Percentiles rank a stretch among this genome's conserved stretches.
Evolutionary conservation across 2,329 filamentous ascomycete species (phyloP).

Genomic region (Pleurostoma richardsiae): DNA sequence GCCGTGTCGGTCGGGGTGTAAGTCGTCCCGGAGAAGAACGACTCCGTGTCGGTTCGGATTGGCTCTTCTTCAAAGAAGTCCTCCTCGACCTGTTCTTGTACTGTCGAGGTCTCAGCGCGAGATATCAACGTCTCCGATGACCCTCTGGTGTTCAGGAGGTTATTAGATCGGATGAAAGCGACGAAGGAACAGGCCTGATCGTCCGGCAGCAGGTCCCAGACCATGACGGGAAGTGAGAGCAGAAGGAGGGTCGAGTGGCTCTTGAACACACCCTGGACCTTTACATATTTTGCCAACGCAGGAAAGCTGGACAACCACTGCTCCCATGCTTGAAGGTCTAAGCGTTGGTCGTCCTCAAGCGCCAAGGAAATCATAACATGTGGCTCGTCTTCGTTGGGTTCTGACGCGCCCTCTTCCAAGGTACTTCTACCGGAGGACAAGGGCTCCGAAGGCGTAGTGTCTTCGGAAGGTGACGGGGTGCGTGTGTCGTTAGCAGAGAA

Average conservation of each 20-base stretch:
- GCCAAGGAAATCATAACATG: conserved; percentile 59
- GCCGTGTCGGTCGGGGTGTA: conserved; percentile 7
- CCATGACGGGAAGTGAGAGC: conserved; percentile 52
- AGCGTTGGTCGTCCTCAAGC: conserved; percentile 49
- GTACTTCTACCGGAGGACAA: conserved; percentile 9
- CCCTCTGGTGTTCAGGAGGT: conserved; percentile 31
- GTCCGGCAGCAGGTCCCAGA: conserved; percentile 56
- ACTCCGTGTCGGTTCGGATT: conserved; percentile 14
- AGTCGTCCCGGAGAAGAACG: conserved; percentile 22
- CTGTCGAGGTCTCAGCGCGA: not conserved
- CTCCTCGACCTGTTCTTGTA: conserved; percentile 10
- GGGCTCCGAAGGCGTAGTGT: conserved; percentile 9
- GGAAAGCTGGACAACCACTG: conserved; percentile 52
- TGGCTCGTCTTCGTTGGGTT: conserved; percentile 50
- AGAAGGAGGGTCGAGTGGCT: conserved; percentile 55
- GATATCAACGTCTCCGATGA: not conserved
- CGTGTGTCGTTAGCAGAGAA: conserved; percentile 24
- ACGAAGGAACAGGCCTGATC: conserved; percentile 53
- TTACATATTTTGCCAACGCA: conserved; percentile 53
- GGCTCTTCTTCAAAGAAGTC: conserved; percentile 4
- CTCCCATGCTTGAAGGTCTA: conserved; percentile 56
- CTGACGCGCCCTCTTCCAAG: conserved; percentile 14
- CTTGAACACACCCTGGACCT: conserved; percentile 56
- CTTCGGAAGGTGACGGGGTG: conserved; percentile 30
- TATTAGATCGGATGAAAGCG: conserved; percentile 54